Conservation (phyloP, 352 stramenopile species). For the Globisporangium acanthophoron region DNA sequence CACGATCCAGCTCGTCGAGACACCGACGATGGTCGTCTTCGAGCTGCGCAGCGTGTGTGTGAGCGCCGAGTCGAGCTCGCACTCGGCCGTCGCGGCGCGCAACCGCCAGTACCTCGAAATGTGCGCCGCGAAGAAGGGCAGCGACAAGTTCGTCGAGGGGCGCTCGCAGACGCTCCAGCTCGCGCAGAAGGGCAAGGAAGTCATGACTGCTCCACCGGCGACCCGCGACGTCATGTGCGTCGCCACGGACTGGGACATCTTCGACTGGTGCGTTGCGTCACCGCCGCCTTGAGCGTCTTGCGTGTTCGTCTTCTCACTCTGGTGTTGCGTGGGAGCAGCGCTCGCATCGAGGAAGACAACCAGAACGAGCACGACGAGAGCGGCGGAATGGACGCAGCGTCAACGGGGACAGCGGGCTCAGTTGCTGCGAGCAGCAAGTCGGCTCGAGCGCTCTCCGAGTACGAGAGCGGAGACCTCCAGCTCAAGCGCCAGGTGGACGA, state of each 20-base stretch:
- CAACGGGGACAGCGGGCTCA: slow-evolving; percentile 1
- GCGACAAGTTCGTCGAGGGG: slow-evolving; percentile 69
- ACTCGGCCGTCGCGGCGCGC: slow-evolving; percentile 31
- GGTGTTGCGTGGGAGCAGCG: neutral
- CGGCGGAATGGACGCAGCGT: slow-evolving; percentile 7
- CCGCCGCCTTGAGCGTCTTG: neutral
- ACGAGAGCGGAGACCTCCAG: slow-evolving; percentile 44
- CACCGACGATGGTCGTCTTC: slow-evolving; percentile 55
- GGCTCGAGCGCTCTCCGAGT: slow-evolving; percentile 12
- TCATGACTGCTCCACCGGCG: slow-evolving; percentile 75
- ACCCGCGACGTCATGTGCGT: slow-evolving; percentile 66
- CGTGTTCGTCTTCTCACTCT: neutral
- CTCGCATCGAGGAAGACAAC: slow-evolving; percentile 31
- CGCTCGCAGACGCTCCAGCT: slow-evolving; percentile 67
- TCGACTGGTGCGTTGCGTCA: slow-evolving; percentile 38
- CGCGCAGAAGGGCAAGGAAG: slow-evolving; percentile 75
- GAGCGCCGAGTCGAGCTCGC: slow-evolving; percentile 41
- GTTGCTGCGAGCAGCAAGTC: neutral
- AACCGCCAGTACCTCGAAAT: slow-evolving; percentile 64
- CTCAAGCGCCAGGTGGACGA: slow-evolving; percentile 74
- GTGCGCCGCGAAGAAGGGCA: slow-evolving; percentile 70
- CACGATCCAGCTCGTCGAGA: slow-evolving; percentile 51
- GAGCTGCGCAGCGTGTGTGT: slow-evolving; percentile 68
- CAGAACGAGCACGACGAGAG: slow-evolving; percentile 29
- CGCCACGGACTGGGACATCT: slow-evolving; percentile 86